Conservation (phyloP, 2,329 filamentous ascomycete genomes). For the Verruconis gallopava region DNA sequence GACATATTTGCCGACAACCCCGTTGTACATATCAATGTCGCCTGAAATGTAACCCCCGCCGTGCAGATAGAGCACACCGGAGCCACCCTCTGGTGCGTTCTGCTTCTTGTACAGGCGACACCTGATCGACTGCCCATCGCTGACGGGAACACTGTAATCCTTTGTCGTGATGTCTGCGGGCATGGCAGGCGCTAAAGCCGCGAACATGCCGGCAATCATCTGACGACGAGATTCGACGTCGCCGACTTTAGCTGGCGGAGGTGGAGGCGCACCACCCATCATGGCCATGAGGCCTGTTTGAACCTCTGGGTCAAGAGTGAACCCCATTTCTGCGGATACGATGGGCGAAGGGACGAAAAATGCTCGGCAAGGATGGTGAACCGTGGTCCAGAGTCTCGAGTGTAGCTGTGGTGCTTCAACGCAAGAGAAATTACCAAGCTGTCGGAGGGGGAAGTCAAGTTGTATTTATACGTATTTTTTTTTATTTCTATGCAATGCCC, state of each 20-base stretch:
- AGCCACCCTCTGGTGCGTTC: not conserved
- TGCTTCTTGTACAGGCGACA: constrained; percentile 4
- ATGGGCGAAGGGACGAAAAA: not conserved
- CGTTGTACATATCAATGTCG: constrained; percentile 16
- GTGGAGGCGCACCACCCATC: not conserved
- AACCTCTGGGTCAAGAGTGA: constrained; percentile 6
- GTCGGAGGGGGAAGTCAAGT: not conserved
- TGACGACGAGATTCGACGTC: constrained; percentile 5
- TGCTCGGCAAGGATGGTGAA: not conserved
- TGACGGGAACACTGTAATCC: constrained; percentile 1
- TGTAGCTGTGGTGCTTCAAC: not conserved
- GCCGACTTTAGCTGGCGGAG: not conserved
- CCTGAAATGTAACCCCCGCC: constrained; percentile 28
- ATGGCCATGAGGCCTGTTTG: not conserved
- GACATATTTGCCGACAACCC: constrained; percentile 17
- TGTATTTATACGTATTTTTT: too few species aligned
- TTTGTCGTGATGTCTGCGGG: constrained; percentile 1
- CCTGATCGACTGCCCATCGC: constrained; percentile 4
- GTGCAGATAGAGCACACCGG: constrained; percentile 21
- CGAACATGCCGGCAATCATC: not conserved
- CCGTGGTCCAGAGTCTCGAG: not conserved
- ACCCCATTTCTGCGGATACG: constrained; percentile 1
- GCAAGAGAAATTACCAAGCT: not conserved
- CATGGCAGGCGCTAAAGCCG: not conserved
- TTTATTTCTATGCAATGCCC: too few species aligned